A percentile compares a stretch with the other conserved stretches of the same genome.
Evolutionary conservation across 495 filamentous ascomycete species (phyloP).

Genomic region (Corynascus novoguineensis): DNA sequence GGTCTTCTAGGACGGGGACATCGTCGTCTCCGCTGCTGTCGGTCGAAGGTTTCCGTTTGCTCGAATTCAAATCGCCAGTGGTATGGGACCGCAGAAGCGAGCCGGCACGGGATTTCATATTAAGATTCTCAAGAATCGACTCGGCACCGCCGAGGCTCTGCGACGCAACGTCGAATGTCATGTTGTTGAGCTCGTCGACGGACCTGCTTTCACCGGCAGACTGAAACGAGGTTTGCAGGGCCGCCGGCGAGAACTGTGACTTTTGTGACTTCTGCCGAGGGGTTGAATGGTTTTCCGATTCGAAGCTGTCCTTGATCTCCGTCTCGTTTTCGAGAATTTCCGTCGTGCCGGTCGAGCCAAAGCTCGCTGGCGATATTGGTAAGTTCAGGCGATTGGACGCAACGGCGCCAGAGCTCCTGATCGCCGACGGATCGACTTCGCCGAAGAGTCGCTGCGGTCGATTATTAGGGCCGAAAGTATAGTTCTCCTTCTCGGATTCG

Average conservation of each 20-base stretch:
- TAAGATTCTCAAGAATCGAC: slow-evolving; percentile 38
- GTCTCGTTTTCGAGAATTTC: slow-evolving; percentile 27
- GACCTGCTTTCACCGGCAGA: slow-evolving; percentile 25
- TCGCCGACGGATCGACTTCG: slow-evolving; percentile 65
- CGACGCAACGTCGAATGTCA: slow-evolving; percentile 32
- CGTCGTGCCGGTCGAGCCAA: slow-evolving; percentile 23
- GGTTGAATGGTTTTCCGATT: slow-evolving; percentile 34
- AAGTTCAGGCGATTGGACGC: slow-evolving; percentile 41
- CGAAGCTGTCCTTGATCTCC: slow-evolving; percentile 42
- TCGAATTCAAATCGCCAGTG: slow-evolving; percentile 31
- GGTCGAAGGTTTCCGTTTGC: slow-evolving; percentile 42
- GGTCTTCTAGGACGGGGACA: slow-evolving; percentile 12
- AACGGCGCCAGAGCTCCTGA: slow-evolving; percentile 54
- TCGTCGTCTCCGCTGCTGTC: slow-evolving; percentile 37
- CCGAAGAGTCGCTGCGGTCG: slow-evolving; percentile 63
- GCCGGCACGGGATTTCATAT: slow-evolving; percentile 36
- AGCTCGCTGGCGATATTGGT: slow-evolving; percentile 31
- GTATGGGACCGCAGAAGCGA: slow-evolving; percentile 20
- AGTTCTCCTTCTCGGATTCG: slow-evolving; percentile 41
- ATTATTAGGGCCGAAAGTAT: slow-evolving; percentile 32
- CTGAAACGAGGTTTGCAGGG: slow-evolving; percentile 13
- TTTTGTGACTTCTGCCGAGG: slow-evolving; percentile 29
- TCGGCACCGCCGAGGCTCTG: slow-evolving; percentile 44
- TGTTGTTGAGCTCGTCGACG: slow-evolving; percentile 34
- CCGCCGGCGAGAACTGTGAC: slow-evolving; percentile 13